A percentile compares a stretch with the other conserved stretches of the same genome.
Evolutionary conservation across 2,329 filamentous ascomycete species (phyloP).

Genomic region (Trichoderma brevicompactum): DNA sequence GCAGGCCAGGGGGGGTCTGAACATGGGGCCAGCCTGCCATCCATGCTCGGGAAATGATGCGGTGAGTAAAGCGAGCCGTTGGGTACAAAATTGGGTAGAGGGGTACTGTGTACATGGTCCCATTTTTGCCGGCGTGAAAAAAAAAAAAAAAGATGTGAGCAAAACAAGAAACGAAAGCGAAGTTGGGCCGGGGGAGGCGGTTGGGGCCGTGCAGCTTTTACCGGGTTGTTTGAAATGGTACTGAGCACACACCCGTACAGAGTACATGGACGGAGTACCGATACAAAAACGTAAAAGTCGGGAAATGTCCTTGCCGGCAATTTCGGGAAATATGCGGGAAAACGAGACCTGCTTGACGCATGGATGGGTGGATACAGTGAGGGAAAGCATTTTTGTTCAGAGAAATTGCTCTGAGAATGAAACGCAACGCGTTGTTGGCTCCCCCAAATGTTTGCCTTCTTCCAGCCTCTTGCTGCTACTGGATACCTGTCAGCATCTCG

Average conservation of each 20-base stretch:
- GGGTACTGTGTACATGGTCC: neutral
- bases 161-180: neutral
- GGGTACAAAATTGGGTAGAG: neutral
- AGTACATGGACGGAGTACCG: too few relatives aligned
- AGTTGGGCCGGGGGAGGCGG: neutral
- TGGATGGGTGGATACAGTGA: too few relatives aligned
- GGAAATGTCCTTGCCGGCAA: too few relatives aligned
- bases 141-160: neutral
- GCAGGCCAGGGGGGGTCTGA: slow-evolving; percentile 5
- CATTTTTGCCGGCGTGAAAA: neutral
- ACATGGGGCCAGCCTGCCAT: slow-evolving; percentile 3
- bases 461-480: too few relatives aligned
- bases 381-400: too few relatives aligned
- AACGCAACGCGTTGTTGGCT: too few relatives aligned
- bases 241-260: too few relatives aligned
- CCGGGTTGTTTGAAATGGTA: neutral
- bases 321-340: neutral
- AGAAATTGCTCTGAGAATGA: too few relatives aligned
- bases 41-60: slow-evolving; percentile 27
- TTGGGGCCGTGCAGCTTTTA: neutral
- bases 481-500: too few relatives aligned
- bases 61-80: slow-evolving; percentile 17
- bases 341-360: neutral
- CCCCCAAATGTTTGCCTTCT: too few relatives aligned
- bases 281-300: neutral